These are phyloP conservation scores for Podospora sp. DNA, from an alignment of 495 filamentous ascomycete species.

Conservation along the genomic window DNA sequence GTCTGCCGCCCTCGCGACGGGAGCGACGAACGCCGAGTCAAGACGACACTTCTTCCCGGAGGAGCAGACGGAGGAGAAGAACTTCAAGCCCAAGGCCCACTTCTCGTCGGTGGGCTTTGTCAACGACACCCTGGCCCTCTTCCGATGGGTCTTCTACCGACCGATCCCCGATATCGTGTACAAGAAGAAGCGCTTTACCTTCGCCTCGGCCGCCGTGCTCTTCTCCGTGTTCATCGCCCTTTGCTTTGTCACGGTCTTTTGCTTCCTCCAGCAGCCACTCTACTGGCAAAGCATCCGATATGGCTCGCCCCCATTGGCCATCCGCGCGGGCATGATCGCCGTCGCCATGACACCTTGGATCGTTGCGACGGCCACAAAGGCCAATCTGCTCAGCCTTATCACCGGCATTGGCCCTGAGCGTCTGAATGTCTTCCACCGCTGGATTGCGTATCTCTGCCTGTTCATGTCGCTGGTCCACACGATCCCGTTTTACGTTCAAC, in stretches of 20 bases:
- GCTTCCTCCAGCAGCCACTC: slow-evolving; percentile 79
- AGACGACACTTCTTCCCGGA: slow-evolving; percentile 73
- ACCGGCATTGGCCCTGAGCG: slow-evolving; percentile 93
- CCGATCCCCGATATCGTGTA: slow-evolving; percentile 70
- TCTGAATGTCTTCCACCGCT: slow-evolving; percentile 90
- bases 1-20: slow-evolving; percentile 68
- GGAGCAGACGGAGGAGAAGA: slow-evolving; percentile 49
- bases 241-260: slow-evolving; percentile 75
- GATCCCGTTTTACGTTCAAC: slow-evolving; percentile 86
- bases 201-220: slow-evolving; percentile 74
- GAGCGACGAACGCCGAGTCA: slow-evolving; percentile 52
- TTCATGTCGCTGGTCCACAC: slow-evolving; percentile 83
- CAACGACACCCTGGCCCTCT: slow-evolving; percentile 74
- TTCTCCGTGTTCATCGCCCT: slow-evolving; percentile 64
- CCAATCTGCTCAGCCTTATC: slow-evolving; percentile 80
- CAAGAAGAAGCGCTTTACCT: slow-evolving; percentile 66
- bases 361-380: slow-evolving; percentile 84
- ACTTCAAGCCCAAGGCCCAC: slow-evolving; percentile 64
- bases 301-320: slow-evolving; percentile 86
- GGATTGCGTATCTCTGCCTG: slow-evolving; percentile 85
- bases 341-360: slow-evolving; percentile 96
- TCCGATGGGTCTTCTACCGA: slow-evolving; percentile 83
- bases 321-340: slow-evolving; percentile 90
- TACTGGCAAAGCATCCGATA: slow-evolving; percentile 81
- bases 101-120: slow-evolving; percentile 69